Evolutionary conservation across 2,329 filamentous ascomycete genomes (phyloP).

Genomic region (Sarocladiaceae sp.): DNA sequence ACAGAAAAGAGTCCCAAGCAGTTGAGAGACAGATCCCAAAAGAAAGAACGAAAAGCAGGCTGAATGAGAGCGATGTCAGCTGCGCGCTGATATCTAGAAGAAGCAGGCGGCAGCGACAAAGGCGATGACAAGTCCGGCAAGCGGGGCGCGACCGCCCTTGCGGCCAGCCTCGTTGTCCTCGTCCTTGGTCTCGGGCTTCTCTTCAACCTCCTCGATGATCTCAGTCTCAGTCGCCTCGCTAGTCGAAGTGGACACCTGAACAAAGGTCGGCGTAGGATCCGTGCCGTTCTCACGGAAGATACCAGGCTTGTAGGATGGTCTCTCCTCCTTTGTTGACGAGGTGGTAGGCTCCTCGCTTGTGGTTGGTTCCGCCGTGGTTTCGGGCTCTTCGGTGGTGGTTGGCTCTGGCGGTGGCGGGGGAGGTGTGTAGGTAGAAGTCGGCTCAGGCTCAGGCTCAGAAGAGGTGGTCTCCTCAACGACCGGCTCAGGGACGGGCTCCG

Average conservation of each 20-base stretch:
- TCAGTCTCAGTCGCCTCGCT: neutral
- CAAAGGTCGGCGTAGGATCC: conserved; percentile 8
- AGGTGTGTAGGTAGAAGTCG: conserved; percentile 13
- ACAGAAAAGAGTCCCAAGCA: conserved; percentile 12
- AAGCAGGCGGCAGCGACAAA: conserved; percentile 49
- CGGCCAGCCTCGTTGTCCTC: conserved; percentile 42
- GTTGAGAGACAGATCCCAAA: conserved; percentile 17
- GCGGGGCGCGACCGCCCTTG: conserved; percentile 45
- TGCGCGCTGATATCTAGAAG: conserved; percentile 26
- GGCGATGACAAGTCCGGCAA: conserved; percentile 52
- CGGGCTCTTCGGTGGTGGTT: conserved; percentile 9
- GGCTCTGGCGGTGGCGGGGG: conserved; percentile 17
- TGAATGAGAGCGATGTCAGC: neutral
- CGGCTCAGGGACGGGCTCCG: neutral
- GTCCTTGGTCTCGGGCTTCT: conserved; percentile 24
- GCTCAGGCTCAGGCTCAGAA: conserved; percentile 13
- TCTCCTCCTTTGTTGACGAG: conserved; percentile 14
- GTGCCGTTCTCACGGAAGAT: conserved; percentile 52
- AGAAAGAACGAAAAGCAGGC: neutral
- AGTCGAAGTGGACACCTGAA: conserved; percentile 10
- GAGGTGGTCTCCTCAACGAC: conserved; percentile 10
- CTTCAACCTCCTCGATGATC: neutral
- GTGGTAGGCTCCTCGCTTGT: conserved; percentile 15
- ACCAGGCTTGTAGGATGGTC: conserved; percentile 33
- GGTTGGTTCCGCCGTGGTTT: conserved; percentile 7